Base-by-base conservation (phyloP, 2,329 filamentous ascomycete genomes). In the Botryotinia convoluta region DNA sequence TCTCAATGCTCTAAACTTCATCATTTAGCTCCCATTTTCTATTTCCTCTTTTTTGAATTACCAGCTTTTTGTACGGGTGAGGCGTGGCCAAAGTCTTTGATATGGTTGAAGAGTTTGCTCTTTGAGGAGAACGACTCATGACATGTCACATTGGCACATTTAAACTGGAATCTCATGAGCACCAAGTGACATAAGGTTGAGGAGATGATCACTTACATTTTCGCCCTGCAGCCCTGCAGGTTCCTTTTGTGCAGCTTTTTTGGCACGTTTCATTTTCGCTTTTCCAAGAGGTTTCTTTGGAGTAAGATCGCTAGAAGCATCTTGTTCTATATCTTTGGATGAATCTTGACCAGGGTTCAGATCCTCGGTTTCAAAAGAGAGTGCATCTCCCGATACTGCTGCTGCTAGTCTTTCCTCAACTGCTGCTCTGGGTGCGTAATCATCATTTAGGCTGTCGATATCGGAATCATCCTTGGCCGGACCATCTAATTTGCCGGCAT, bases 81-180 rank as follows among this genome's bases (percentile, higher is more conserved):
- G 9, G 87, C 89, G 82, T 92, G 90, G 35, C 81, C 81, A 32
- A 85, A 80, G 37, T 87, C 84, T 77, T 87, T 86, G 70, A 92
- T 83, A 81, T 93, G 91, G 74, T 86, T 83, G 78, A 91, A 91
- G 51, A 93, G 79, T 75, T 87, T 87, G n/a, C 84, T 90, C 76
- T 88, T 90, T 1, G 87, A 89, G 0, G 85, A 75, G 77, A 92
- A 93, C 0, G 81, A 82, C 20, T 85, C 85, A 62, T 85, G 83
- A 79, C 91, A 93, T 20, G 51, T 45, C 29, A 60, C 29, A 1
- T 83, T 82, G 1, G 84, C 83, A 80, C 91, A 93, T 74, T 83
- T 85, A 74, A 87, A 84, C 69, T 84, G 80, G 12, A 68, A 39
- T 35, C 10, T 65, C 29, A 44, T 76, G 37, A 77, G 71, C 51